Conservation (phyloP, 2,329 filamentous ascomycete genomes). For the Sporothrix humicola region DNA sequence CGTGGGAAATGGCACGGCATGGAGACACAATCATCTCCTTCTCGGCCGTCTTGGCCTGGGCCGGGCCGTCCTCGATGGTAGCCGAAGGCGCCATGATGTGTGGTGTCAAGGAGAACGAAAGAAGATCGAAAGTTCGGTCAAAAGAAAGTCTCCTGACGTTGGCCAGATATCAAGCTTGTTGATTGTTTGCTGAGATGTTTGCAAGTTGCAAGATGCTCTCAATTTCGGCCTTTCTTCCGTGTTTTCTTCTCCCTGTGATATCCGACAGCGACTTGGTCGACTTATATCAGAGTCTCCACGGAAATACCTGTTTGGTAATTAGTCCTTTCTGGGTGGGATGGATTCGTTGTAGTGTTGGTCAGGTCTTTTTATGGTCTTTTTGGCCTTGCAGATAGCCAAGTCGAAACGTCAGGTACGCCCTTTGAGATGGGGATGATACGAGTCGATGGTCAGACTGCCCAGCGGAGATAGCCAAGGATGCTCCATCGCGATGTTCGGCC, state of each 20-base stretch:
- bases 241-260: neutral
- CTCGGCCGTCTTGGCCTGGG: constrained; percentile 25
- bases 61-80: constrained; percentile 28
- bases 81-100: constrained; percentile 40
- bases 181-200: neutral
- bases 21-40: constrained; percentile 39
- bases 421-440: neutral
- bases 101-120: no score
- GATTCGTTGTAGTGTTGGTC: neutral
- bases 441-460: neutral
- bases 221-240: neutral
- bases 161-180: neutral
- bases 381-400: constrained; percentile 2
- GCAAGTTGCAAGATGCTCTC: neutral
- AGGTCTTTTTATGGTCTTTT: neutral
- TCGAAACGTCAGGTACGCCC: neutral
- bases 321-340: neutral
- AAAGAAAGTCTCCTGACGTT: neutral
- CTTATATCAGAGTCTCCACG: neutral
- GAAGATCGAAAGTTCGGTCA: no score
- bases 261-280: neutral
- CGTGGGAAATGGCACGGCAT: constrained; percentile 42
- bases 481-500: neutral
- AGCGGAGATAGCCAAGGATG: constrained; percentile 11
- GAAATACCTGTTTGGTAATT: constrained; percentile 3